These are phyloP conservation scores for Penicillium canariense DNA, from an alignment of 495 filamentous ascomycete species.

Conservation along the genomic window DNA sequence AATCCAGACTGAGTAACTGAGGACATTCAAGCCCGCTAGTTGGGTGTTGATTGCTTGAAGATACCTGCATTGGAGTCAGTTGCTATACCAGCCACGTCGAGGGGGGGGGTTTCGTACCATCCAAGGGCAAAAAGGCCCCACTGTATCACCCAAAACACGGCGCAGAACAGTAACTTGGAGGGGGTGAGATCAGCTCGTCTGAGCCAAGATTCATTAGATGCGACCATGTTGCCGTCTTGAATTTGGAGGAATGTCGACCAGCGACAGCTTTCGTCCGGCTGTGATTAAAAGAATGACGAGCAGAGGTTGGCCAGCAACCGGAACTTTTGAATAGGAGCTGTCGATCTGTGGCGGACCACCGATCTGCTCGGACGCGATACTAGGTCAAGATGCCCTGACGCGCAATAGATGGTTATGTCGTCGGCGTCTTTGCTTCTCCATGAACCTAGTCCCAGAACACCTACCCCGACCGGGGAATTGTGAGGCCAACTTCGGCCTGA, in stretches of 20 bases:
- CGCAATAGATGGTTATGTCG: not conserved
- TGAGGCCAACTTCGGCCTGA: not conserved
- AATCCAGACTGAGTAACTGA: slow-evolving; percentile 89
- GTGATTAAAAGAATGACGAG: slow-evolving; percentile 24
- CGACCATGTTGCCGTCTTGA: slow-evolving; percentile 13
- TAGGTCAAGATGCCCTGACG: not conserved
- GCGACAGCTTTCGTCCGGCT: slow-evolving; percentile 13
- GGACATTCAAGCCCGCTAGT: slow-evolving; percentile 73
- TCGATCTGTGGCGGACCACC: not conserved
- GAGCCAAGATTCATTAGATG: slow-evolving; percentile 17
- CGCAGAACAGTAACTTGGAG: slow-evolving; percentile 73
- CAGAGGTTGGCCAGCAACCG: slow-evolving; percentile 31
- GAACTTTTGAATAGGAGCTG: not conserved
- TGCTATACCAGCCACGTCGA: not conserved
- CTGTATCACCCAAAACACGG: slow-evolving; percentile 83
- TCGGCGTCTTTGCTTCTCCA: slow-evolving; percentile 20
- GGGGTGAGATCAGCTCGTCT: slow-evolving; percentile 59
- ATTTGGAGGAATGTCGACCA: slow-evolving; percentile 18
- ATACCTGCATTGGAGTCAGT: slow-evolving; percentile 53
- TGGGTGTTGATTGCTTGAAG: slow-evolving; percentile 65
- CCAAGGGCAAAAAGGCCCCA: slow-evolving; percentile 77
- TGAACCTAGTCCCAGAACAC: slow-evolving; percentile 13
- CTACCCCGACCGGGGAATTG: slow-evolving; percentile 1
- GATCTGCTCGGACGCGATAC: not conserved
- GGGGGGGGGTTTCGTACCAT: slow-evolving; percentile 60